Evolutionary conservation across 768 basidiomycete species (phyloP), one percentile per base, ranked within the genome.

Genomic region (Clavulina sp.): DNA sequence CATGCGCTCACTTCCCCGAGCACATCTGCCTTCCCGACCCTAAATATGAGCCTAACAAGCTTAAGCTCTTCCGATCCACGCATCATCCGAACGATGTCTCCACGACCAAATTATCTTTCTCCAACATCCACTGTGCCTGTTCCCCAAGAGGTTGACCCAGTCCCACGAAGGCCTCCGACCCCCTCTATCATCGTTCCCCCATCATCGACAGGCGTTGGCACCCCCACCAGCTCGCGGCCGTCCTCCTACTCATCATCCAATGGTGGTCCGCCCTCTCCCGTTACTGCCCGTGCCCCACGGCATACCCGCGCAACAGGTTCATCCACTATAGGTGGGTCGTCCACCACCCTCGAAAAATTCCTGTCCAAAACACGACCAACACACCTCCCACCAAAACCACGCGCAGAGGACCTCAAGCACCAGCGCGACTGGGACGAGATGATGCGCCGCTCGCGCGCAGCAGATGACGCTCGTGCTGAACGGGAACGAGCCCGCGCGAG

Each of bases 381-480:
- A 3, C 81, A 80, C 61, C 69, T 92, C n/a, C 89, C 89, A 23
- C 88, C 88, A 4, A 93, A 93, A 62, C 67, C 65, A 46, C 73
- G 73, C 28, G 61, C 74, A 53, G 88, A 93, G 64, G 88, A 92
- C 60, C 64, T 70, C 46, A 91, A 81, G 57, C 89, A 93, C 65
- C 69, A 87, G 61, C 75, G 79, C 3, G 82, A 83, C 61, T 91
- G 88, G 82, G 76, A 86, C 60, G 65, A 71, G 31, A 93, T 93
- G 86, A 86, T 89, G 81, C 78, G 77, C 56, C 77, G 70, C 41
- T 87, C 84, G 66, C 77, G 81, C 21, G 23, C 3, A 24, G 16
- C 52, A 84, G 85, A 85, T 60, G 84, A 81, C 56, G 84, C 80
- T 62, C 74, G 78, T 55, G 5, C 32, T 50, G 80, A 80, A 53